Conservation (phyloP, 1,284 basidiomycete species). For the Trichosporon ovoides region DNA sequence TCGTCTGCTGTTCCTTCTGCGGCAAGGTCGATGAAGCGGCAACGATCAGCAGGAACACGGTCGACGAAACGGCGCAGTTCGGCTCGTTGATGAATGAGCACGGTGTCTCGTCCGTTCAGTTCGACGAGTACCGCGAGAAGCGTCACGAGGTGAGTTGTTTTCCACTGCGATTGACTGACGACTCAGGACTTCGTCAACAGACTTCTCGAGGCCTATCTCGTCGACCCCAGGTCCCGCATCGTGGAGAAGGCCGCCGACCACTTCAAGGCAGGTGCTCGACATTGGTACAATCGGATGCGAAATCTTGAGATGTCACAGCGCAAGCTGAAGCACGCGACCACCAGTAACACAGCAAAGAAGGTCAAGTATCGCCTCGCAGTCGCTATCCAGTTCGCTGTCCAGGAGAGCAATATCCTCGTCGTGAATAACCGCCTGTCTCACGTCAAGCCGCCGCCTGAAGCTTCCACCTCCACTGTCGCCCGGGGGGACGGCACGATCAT, state of each 20-base stretch:
- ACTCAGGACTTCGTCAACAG: slow-evolving; percentile 12
- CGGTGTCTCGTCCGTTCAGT: neutral
- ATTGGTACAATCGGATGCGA: slow-evolving; percentile 18
- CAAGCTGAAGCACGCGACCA: neutral
- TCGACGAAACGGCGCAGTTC: slow-evolving; percentile 13
- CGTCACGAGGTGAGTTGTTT: slow-evolving; percentile 14
- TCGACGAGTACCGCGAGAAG: slow-evolving; percentile 10
- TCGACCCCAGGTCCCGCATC: slow-evolving; percentile 9
- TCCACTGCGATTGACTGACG: neutral
- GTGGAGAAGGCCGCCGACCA: slow-evolving; percentile 6
- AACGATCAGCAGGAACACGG: slow-evolving; percentile 15
- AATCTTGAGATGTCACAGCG: neutral
- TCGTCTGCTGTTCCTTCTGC: slow-evolving; percentile 27
- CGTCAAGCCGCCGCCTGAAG: neutral
- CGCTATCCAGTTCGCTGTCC: slow-evolving; percentile 27
- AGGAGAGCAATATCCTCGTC: slow-evolving; percentile 28
- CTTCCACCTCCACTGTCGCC: neutral
- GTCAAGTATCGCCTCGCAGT: slow-evolving; percentile 25
- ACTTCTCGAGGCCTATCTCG: slow-evolving; percentile 16
- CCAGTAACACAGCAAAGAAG: slow-evolving; percentile 8
- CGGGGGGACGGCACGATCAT: slow-evolving; percentile 26
- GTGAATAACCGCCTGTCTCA: slow-evolving; percentile 23
- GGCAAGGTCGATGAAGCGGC: slow-evolving; percentile 24
- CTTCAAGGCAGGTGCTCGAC: slow-evolving; percentile 16
- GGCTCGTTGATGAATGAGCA: slow-evolving; percentile 23